Conservation (phyloP, 2,329 filamentous ascomycete species). For the Coleophoma eucalyptorum region DNA sequence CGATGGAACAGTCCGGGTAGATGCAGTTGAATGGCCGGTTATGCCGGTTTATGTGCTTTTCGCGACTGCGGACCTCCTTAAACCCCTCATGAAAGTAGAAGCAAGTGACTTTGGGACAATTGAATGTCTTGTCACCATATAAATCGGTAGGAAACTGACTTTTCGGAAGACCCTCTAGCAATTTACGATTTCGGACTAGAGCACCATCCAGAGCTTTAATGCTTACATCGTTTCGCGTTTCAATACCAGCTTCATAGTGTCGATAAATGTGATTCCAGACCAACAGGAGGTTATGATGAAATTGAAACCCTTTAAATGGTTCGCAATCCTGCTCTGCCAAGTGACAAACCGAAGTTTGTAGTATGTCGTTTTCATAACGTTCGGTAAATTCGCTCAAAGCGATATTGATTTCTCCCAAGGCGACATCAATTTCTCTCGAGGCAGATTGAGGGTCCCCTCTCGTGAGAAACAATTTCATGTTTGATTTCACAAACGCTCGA, state of each 20-base stretch:
- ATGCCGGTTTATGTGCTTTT: conserved; percentile 31
- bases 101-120: conserved; percentile 33
- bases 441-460: too few species aligned
- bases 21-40: conserved; percentile 32
- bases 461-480: too few species aligned
- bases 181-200: not conserved
- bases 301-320: not conserved
- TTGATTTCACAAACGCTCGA: not conserved
- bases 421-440: not conserved
- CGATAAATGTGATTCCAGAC: not conserved
- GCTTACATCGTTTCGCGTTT: not conserved
- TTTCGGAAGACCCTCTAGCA: not conserved
- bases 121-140: conserved; percentile 32
- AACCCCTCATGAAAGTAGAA: conserved; percentile 37
- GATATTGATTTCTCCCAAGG: not conserved
- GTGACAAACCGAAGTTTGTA: not conserved
- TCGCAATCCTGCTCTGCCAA: not conserved
- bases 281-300: too few species aligned
- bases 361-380: not conserved
- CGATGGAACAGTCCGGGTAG: conserved; percentile 5
- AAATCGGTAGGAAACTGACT: conserved; percentile 7
- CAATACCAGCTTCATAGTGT: not conserved
- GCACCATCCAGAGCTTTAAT: not conserved
- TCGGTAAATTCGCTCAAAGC: not conserved
- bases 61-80: conserved; percentile 19